Percentiles rank a stretch among this genome's conserved stretches.
These are phyloP conservation scores for Aspergillus tubingensis DNA, from an alignment of 2,329 filamentous ascomycete species.

Conservation along the genomic window DNA sequence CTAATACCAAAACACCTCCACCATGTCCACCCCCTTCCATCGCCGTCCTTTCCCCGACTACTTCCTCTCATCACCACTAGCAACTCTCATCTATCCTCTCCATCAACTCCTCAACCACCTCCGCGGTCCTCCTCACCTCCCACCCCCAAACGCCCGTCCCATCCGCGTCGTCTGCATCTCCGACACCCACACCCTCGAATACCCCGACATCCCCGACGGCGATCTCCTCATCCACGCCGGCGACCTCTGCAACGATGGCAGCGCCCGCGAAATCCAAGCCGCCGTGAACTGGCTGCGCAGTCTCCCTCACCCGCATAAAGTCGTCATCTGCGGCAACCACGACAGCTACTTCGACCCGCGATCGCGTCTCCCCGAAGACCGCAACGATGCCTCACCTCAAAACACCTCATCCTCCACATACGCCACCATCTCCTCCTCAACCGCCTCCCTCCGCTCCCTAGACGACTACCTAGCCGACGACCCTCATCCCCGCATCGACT, in stretches of 20 bases:
- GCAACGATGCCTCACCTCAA: conserved; percentile 33
- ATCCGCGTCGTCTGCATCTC: conserved; percentile 85
- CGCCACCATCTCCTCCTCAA: conserved; percentile 35
- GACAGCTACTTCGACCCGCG: conserved; percentile 78
- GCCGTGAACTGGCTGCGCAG: conserved; percentile 79
- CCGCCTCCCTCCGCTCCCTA: conserved; percentile 40
- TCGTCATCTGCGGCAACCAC: conserved; percentile 85
- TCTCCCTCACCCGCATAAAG: conserved; percentile 75
- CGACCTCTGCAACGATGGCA: conserved; percentile 76
- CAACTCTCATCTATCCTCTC: conserved; percentile 61
- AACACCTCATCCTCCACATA: conserved; percentile 34
- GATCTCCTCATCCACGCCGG: conserved; percentile 90
- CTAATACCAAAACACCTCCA: conserved; percentile 9
- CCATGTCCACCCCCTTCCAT: conserved; percentile 50
- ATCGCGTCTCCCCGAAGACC: conserved; percentile 60
- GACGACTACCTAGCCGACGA: conserved; percentile 41
- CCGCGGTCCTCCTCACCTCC: conserved; percentile 64
- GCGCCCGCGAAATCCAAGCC: conserved; percentile 71
- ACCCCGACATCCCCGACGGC: conserved; percentile 59
- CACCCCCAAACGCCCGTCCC: conserved; percentile 54
- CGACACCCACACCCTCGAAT: conserved; percentile 75
- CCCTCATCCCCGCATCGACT: conserved; percentile 57
- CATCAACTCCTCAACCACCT: conserved; percentile 68
- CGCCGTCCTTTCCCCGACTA: conserved; percentile 59
- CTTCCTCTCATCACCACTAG: conserved; percentile 68